Percentiles rank a stretch among this genome's conserved stretches.
phyloP scores from a whole-genome alignment of 2,329 filamentous ascomycete genomes.

The Dothideomycetidae sp. region DNA sequence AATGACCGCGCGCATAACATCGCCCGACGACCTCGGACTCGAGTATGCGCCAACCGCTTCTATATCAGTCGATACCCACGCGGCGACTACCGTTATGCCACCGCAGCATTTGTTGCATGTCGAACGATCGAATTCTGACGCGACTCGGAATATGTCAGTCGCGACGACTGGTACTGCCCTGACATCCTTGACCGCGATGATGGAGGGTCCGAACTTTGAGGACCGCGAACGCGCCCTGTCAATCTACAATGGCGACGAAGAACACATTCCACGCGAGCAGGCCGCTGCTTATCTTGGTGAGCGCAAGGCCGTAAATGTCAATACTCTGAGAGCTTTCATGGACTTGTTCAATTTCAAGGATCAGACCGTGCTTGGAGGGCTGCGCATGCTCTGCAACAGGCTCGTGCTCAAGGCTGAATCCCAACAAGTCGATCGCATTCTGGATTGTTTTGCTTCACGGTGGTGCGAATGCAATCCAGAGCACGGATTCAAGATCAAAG shows the following conservation, averaged over 20 bases:
- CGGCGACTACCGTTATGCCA: conserved; percentile 28
- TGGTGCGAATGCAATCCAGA: conserved; percentile 91
- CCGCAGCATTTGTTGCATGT: neutral
- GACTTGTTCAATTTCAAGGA: conserved; percentile 75
- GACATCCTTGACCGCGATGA: conserved; percentile 10
- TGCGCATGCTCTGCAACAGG: conserved; percentile 68
- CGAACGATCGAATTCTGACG: conserved; percentile 3
- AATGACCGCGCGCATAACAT: conserved; percentile 34
- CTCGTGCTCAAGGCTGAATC: conserved; percentile 81
- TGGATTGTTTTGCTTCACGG: conserved; percentile 73
- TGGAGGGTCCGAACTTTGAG: conserved; percentile 42
- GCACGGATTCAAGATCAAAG: conserved; percentile 74
- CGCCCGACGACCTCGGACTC: conserved; percentile 21
- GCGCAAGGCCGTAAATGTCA: conserved; percentile 36
- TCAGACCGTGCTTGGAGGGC: conserved; percentile 61
- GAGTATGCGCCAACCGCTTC: conserved; percentile 26
- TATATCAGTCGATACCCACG: conserved; percentile 28
- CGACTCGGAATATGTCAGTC: conserved; percentile 6
- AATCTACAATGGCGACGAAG: conserved; percentile 74
- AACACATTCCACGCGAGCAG: conserved; percentile 62
- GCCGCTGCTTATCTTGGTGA: conserved; percentile 85
- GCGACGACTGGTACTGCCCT: conserved; percentile 8
- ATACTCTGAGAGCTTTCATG: conserved; percentile 68
- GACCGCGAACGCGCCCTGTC: conserved; percentile 65
- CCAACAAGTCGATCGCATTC: conserved; percentile 88